Conservation (phyloP, 495 filamentous ascomycete species). For the Hypoxylon perforatum region DNA sequence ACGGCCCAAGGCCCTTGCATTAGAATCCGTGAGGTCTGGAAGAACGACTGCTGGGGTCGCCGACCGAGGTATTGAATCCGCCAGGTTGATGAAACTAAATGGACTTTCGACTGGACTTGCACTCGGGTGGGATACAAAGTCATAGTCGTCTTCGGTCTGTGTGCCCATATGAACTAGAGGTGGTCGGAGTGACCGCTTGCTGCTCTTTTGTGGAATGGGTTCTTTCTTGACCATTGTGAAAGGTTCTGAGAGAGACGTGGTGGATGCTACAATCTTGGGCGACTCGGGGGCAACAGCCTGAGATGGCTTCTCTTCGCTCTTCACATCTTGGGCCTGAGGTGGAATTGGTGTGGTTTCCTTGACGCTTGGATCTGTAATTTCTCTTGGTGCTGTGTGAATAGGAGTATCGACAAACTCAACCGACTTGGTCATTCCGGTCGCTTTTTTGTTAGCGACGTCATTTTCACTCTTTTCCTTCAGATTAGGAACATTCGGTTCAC, state of each 20-base stretch:
- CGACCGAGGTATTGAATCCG: constrained; percentile 52
- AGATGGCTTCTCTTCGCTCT: constrained; percentile 20
- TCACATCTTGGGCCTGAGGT: constrained; percentile 10
- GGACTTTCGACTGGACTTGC: constrained; percentile 11
- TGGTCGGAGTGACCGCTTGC: constrained; percentile 29
- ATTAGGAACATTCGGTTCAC: background rate
- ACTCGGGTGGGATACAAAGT: constrained; percentile 14
- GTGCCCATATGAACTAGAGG: constrained; percentile 43
- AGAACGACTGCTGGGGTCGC: constrained; percentile 56
- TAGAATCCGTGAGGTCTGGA: constrained; percentile 55
- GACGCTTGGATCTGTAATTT: background rate
- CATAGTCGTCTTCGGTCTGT: constrained; percentile 51
- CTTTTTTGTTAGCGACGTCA: background rate
- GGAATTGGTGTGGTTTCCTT: background rate
- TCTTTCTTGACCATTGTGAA: constrained; percentile 50
- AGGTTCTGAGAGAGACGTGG: constrained; percentile 50
- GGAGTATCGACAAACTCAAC: constrained; percentile 6
- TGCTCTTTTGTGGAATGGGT: constrained; percentile 44
- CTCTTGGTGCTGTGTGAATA: background rate
- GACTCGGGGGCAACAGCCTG: constrained; percentile 33
- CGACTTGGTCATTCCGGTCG: background rate
- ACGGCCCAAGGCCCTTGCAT: constrained; percentile 52
- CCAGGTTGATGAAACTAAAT: constrained; percentile 15
- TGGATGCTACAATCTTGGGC: constrained; percentile 46
- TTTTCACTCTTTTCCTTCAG: background rate